A percentile compares a stretch with the other conserved stretches of the same genome.
Conservation (phyloP, 2,329 filamentous ascomycete genomes). For the Fusarium torreyae region DNA sequence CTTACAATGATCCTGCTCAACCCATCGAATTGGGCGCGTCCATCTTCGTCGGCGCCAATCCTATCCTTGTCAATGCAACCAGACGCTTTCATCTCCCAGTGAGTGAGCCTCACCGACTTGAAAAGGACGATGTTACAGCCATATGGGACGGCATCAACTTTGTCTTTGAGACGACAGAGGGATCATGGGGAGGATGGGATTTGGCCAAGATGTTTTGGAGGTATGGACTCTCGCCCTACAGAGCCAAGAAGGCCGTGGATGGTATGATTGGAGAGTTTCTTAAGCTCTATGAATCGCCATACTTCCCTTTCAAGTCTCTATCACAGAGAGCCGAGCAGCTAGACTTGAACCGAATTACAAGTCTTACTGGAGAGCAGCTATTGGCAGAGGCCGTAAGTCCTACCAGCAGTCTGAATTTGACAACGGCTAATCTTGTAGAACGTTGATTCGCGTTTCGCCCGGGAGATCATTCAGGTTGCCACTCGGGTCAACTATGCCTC, state of each 20-base stretch:
- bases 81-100: constrained; percentile 78
- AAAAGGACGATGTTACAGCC: constrained; percentile 73
- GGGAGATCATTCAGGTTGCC: constrained; percentile 89
- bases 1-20: constrained; percentile 75
- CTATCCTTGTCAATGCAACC: constrained; percentile 83
- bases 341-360: constrained; percentile 76
- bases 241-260: constrained; percentile 80
- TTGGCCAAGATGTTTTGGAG: constrained; percentile 84
- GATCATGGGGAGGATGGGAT: constrained; percentile 82
- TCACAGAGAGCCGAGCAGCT: constrained; percentile 77
- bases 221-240: constrained; percentile 85
- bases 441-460: constrained; percentile 77
- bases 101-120: constrained; percentile 60
- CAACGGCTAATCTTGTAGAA: constrained; percentile 49
- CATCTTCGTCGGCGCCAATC: constrained; percentile 90
- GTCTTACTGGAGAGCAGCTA: constrained; percentile 80
- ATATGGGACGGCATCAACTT: constrained; percentile 89
- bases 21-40: constrained; percentile 91
- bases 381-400: constrained; percentile 71
- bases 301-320: constrained; percentile 88
- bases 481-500: constrained; percentile 96
- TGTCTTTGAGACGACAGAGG: constrained; percentile 75
- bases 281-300: constrained; percentile 82
- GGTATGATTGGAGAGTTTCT: constrained; percentile 80
- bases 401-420: too few relatives aligned